Base-by-base conservation (phyloP, 305 asterid genomes). In the Fraxinus sp. region DNA sequence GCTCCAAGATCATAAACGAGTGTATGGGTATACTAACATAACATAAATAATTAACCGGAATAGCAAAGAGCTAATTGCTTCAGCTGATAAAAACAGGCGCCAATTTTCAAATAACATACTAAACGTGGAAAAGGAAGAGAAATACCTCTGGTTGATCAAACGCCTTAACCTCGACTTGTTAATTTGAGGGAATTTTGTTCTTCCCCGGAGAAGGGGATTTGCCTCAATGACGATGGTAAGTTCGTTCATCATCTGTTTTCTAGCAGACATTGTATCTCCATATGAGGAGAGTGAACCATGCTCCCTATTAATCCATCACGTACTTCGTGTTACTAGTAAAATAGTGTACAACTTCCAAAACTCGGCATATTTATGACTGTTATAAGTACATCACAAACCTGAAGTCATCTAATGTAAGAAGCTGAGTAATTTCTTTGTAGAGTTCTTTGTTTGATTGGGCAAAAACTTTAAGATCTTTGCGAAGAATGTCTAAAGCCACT, bases 131-230 rank as follows among this genome's bases (percentile, higher is more conserved):
- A 18, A 30, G 4, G 33, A 44, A 84, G 55, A 74, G 22, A 83
- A 83, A 70, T 52, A 93, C 98, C 98, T 92, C 81, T 94, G 98
- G 85, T 94, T 94, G 78, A 94, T 77, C 62, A 94, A 89, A 74
- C 93, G 95, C 85, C 93, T 89, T 71, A 94, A 86, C 84, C 98
- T 89, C 14, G 98, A 86, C 80, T 90, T 89, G 84, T 74, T 82
- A 76, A 90, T 52, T 70, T 86, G 87, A 14, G 98, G 98, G 81
- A 88, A 88, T 74, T 64, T 78, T 4, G 86, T 32, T 82, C 80
- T 88, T 71, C 86, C 91, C 49, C 83, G 89, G 62, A 93, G 88
- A 64, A 87, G 88, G 32, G 98, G 98, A 85, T 88, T 92, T 66
- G 91, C 93, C 84, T 86, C 85, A 39, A 93, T 87, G 76, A 93